These are phyloP conservation scores for Kickxella alabastrina DNA, from an alignment of 192 early-diverging fungal genomes.

Conservation along the genomic window DNA sequence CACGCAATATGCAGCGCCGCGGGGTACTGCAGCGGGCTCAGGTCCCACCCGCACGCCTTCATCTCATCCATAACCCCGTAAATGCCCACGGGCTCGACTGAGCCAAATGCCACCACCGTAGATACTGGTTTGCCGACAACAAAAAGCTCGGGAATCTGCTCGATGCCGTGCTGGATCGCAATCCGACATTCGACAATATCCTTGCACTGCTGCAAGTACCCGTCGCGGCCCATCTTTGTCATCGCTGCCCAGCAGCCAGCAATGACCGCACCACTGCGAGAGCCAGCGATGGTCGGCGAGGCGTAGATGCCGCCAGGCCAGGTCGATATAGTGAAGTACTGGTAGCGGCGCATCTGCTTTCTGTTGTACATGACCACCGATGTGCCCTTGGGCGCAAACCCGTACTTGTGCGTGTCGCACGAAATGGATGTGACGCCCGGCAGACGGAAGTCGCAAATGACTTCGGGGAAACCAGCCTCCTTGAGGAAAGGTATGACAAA, in stretches of 20 bases:
- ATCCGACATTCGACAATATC: slow-evolving; percentile 74
- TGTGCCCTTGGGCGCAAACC: slow-evolving; percentile 98
- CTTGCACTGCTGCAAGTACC: slow-evolving; percentile 79
- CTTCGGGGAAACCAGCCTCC: slow-evolving; percentile 83
- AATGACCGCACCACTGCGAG: slow-evolving; percentile 83
- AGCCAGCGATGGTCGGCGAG: slow-evolving; percentile 87
- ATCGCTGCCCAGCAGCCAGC: slow-evolving; percentile 96
- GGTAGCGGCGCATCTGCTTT: slow-evolving; percentile 77
- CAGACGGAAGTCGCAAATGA: slow-evolving; percentile 82
- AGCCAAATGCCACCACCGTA: slow-evolving; percentile 82
- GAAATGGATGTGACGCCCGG: slow-evolving; percentile 93
- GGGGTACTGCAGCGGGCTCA: slow-evolving; percentile 87
- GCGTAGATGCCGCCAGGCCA: slow-evolving; percentile 98
- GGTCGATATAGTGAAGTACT: slow-evolving; percentile 86
- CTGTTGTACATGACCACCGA: slow-evolving; percentile 88
- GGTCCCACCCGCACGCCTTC: slow-evolving; percentile 75
- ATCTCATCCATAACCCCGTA: slow-evolving; percentile 83
- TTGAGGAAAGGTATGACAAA: slow-evolving; percentile 94
- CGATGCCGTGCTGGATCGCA: slow-evolving; percentile 60
- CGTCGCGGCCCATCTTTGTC: slow-evolving; percentile 79
- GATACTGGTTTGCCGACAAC: slow-evolving; percentile 80
- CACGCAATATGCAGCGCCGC: slow-evolving; percentile 85
- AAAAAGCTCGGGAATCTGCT: slow-evolving; percentile 62
- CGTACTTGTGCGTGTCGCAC: slow-evolving; percentile 98
- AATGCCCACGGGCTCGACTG: slow-evolving; percentile 67